Conservation (phyloP, 345 rosid species). For the Pseudoturritis turrita region DNA sequence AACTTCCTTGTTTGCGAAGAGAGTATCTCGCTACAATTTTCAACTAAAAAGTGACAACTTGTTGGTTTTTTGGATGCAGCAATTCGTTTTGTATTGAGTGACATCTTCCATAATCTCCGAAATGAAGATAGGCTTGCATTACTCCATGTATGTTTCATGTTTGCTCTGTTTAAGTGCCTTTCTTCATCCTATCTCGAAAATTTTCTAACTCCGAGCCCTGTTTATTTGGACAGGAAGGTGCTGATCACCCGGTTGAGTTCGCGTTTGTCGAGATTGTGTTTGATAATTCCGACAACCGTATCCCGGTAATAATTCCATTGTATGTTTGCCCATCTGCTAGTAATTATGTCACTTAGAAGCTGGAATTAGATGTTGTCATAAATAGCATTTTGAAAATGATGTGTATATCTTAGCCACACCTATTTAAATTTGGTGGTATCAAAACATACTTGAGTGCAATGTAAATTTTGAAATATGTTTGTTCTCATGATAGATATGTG, state of each 20-base stretch:
- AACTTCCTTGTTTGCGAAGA: background rate
- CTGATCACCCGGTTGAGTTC: slow-evolving; percentile 85
- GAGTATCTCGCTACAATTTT: background rate
- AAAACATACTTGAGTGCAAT: too few species aligned
- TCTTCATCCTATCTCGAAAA: background rate
- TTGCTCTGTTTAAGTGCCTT: background rate
- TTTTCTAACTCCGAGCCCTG: background rate
- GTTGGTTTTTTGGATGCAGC: too few species aligned
- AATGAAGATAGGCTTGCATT: slow-evolving; percentile 87
- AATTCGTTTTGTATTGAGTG: slow-evolving; percentile 91
- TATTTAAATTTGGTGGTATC: too few species aligned
- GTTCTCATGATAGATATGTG: slow-evolving; percentile 2
- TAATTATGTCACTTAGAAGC: too few species aligned
- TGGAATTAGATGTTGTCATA: too few species aligned
- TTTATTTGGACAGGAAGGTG: slow-evolving; percentile 90
- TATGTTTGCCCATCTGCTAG: too few species aligned
- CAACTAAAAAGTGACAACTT: too few species aligned
- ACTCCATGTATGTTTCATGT: slow-evolving; percentile 64
- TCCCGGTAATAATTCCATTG: slow-evolving; percentile 62
- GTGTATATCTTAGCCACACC: too few species aligned
- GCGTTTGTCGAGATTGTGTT: slow-evolving; percentile 97
- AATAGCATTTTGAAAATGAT: too few species aligned
- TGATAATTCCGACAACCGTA: slow-evolving; percentile 86
- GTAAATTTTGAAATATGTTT: background rate
- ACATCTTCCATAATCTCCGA: slow-evolving; percentile 75